A percentile compares a stretch with the other conserved stretches of the same genome.
These are phyloP conservation scores for Medicago lupulina DNA, from an alignment of 306 rosid species.

Conservation along the genomic window DNA sequence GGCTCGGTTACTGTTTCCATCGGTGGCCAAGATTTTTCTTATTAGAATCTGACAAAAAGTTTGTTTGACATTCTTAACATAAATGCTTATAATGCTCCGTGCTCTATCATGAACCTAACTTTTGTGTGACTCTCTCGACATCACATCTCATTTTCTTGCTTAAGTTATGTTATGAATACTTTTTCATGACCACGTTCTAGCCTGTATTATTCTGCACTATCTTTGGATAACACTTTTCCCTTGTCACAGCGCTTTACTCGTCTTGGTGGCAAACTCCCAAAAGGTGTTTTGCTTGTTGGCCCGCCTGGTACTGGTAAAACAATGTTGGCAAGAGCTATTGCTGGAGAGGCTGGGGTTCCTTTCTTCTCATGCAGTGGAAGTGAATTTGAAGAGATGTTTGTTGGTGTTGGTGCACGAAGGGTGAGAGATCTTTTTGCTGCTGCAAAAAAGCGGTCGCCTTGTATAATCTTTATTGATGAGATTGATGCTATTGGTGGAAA, in stretches of 20 bases:
- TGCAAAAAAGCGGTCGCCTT: conserved; percentile 89
- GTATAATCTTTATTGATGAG: conserved; percentile 94
- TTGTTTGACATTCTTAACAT: background rate
- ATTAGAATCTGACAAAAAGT: background rate
- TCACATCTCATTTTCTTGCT: background rate
- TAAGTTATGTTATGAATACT: background rate
- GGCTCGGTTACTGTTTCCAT: conserved; percentile 9
- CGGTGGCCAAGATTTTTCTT: conserved; percentile 20
- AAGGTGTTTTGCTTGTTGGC: conserved; percentile 97
- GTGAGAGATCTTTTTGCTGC: conserved; percentile 91
- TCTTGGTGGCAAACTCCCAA: conserved; percentile 93
- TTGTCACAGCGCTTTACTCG: conserved; percentile 90
- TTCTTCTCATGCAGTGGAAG: conserved; percentile 95
- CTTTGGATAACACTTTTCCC: conserved; percentile 35
- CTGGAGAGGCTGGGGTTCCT: conserved; percentile 98
- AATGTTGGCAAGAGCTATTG: conserved; percentile 95
- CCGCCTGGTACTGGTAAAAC: conserved; percentile 98
- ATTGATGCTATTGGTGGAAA: conserved; percentile 95
- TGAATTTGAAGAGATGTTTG: conserved; percentile 95
- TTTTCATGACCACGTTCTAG: background rate
- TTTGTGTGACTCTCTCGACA: background rate
- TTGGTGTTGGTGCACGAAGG: conserved; percentile 98
- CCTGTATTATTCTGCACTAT: conserved; percentile 25
- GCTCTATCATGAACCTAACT: background rate
- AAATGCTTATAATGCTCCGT: background rate